Base-by-base conservation (phyloP, 345 rosid genomes). In the Cardamine chenopodiifolia region DNA sequence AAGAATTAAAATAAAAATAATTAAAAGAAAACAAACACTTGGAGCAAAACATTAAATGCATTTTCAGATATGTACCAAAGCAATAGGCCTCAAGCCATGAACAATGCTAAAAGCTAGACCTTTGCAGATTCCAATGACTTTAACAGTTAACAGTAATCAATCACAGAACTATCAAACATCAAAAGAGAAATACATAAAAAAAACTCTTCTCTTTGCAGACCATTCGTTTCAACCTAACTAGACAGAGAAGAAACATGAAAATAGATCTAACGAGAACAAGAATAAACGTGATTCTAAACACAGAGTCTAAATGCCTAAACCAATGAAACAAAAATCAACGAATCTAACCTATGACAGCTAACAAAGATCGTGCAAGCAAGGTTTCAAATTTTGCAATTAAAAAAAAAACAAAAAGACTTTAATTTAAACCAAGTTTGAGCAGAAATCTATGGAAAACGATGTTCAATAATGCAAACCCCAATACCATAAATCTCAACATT, bases 111-210 rank as follows among this genome's bases (percentile, higher is more conserved):
- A 76, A 26, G 40, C 14, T 62, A 76, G 71, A 76, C 70, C 58
- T 62, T 62, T 53, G 58, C 50, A 32, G 32, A 68, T 53, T 63
- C 70, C 71, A 45, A 63, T 54, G 70, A 20, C 69, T 61, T 52
- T 15, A 49, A 48, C 67, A 74, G 54, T 48, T 59, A 54, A 70
- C 53, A 70, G 59, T 45, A 70, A 62, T 14, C 66, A 69, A 76
- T 54, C 60, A 37, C 65, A 76, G 71, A 15, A 70, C 75, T 45
- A 62, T 62, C 75, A 76, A 62, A 63, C 70, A 61, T 75, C 74
- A 75, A 60, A 19, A 50, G 29, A 67, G 57, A 4, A 59, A 26
- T 17, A 22, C 29, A 31, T 5, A 19, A 54, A 34, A 34, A 65
- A 11, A 20, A 18, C 14, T 57, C 3, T 35, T 66, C 18, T 34